A percentile compares a stretch with the other conserved stretches of the same genome.
Evolutionary conservation across 768 basidiomycete species (phyloP).

Genomic region (Suillus lakei): DNA sequence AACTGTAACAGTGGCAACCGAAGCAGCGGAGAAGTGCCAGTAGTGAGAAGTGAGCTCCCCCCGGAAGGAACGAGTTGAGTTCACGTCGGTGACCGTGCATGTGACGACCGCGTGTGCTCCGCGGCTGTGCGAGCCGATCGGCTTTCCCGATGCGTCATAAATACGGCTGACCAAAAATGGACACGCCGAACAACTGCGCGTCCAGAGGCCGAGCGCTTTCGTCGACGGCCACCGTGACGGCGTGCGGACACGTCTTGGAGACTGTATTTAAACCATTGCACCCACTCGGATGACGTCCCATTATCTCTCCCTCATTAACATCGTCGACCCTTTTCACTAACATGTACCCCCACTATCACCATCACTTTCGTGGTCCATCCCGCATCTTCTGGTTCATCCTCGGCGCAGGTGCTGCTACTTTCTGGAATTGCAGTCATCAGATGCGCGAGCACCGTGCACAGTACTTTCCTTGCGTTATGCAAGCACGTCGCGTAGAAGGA

Average conservation of each 20-base stretch:
- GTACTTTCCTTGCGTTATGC: constrained; percentile 33
- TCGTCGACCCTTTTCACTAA: not conserved
- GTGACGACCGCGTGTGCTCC: too few relatives aligned
- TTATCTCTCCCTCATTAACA: not conserved
- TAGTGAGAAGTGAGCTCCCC: too few relatives aligned
- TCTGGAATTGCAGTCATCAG: constrained; percentile 45
- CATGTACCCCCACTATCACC: constrained; percentile 30
- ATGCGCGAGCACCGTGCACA: constrained; percentile 47
- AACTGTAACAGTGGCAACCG: too few relatives aligned
- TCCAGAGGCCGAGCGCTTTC: constrained; percentile 27
- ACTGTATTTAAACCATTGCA: constrained; percentile 13
- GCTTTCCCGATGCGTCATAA: constrained; percentile 4
- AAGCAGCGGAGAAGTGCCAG: too few relatives aligned
- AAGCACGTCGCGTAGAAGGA: constrained; percentile 23
- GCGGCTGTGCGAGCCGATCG: not conserved
- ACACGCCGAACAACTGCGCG: not conserved
- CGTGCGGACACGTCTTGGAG: not conserved
- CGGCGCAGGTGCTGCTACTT: constrained; percentile 51
- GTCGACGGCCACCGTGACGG: constrained; percentile 17
- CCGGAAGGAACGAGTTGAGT: too few relatives aligned
- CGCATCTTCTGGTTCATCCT: constrained; percentile 73
- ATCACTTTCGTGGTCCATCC: constrained; percentile 47
- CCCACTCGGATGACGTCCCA: not conserved
- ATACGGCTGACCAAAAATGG: not conserved
- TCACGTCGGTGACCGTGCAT: too few relatives aligned